Percentiles rank a stretch among this genome's conserved stretches.
Conservation (phyloP, 345 rosid genomes). For the Crucihimalaya himalaica region DNA sequence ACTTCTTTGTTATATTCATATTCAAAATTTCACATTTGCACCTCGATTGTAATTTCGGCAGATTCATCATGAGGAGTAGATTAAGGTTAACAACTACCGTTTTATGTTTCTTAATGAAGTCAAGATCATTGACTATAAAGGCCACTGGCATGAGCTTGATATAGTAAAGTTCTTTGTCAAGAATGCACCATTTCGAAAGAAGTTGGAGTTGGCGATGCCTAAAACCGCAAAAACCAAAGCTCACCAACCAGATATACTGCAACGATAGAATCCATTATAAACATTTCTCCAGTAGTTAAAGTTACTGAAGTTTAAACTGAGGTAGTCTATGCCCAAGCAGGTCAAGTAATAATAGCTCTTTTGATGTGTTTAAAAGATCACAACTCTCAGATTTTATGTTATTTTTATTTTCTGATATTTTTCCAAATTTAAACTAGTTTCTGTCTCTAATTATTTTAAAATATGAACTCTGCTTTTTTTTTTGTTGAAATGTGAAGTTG, state of each 20-base stretch:
- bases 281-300: too few species aligned
- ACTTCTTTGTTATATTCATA: slow-evolving; percentile 4
- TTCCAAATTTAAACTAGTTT: too few species aligned
- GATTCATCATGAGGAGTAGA: background rate
- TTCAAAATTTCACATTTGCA: slow-evolving; percentile 24
- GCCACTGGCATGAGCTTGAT: slow-evolving; percentile 17
- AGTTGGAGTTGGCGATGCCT: background rate
- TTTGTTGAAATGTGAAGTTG: too few species aligned
- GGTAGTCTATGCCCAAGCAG: too few species aligned
- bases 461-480: too few species aligned
- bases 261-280: too few species aligned
- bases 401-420: too few species aligned
- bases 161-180: slow-evolving; percentile 17
- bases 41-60: background rate
- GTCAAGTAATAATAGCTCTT: too few species aligned
- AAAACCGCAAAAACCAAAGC: background rate
- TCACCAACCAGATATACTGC: background rate
- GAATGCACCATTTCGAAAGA: background rate
- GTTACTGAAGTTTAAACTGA: too few species aligned
- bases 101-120: slow-evolving; percentile 6
- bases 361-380: too few species aligned
- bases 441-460: too few species aligned
- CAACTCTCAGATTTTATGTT: too few species aligned
- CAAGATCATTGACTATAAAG: slow-evolving; percentile 28
- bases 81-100: background rate